Evolutionary conservation across 805 yeast species (phyloP).

Genomic region (Saccharomycopsis malanga): DNA sequence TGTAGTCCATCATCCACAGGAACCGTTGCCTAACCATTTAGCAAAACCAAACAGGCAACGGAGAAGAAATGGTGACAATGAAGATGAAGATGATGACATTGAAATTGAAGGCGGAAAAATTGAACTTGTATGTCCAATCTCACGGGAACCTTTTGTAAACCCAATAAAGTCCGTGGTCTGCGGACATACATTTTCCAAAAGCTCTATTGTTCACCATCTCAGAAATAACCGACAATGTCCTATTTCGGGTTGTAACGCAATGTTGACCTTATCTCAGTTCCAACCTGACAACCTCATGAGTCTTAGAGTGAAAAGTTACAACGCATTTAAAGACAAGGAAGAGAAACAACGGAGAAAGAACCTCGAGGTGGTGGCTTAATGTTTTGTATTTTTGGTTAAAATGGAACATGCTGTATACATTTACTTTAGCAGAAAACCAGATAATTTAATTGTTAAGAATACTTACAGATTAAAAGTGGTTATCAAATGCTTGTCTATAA

Average conservation of each 20-base stretch:
- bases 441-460: too few species aligned
- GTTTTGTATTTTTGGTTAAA: too few species aligned
- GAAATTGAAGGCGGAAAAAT: conserved; percentile 64
- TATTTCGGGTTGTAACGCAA: conserved; percentile 39
- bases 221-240: conserved; percentile 43
- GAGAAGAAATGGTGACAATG: conserved; percentile 21
- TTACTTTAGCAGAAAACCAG: too few species aligned
- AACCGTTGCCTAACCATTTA: conserved; percentile 45
- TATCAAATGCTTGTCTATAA: too few species aligned
- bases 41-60: too few species aligned
- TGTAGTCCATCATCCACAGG: conserved; percentile 51
- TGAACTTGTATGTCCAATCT: conserved; percentile 63
- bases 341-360: conserved; percentile 16
- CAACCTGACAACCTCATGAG: conserved; percentile 47
- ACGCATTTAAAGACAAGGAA: conserved; percentile 17
- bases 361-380: conserved; percentile 15
- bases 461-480: too few species aligned
- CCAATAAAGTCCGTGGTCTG: conserved; percentile 56
- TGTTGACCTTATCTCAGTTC: conserved; percentile 32
- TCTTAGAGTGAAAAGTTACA: conserved; percentile 41
- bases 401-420: too few species aligned
- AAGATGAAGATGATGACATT: conserved; percentile 50
- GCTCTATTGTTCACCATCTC: conserved; percentile 35
- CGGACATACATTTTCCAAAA: conserved; percentile 54
- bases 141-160: conserved; percentile 40